Conservation (phyloP, 441 rosid species). For the Codiaeum variegatum region DNA sequence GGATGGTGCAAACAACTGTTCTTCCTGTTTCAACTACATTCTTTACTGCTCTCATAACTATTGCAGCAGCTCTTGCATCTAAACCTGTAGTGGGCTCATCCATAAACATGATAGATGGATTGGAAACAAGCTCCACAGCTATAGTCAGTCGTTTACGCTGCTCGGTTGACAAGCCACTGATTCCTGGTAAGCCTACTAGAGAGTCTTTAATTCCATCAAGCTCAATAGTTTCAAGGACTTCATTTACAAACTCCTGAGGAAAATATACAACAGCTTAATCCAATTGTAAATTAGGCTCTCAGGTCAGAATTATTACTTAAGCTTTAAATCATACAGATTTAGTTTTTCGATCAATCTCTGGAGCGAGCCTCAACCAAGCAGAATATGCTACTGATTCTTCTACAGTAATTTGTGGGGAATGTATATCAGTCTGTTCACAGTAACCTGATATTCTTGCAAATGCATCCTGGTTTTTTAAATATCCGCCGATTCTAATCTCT, state of each 20-base stretch:
- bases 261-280: background rate
- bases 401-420: constrained; percentile 58
- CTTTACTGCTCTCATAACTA: constrained; percentile 67
- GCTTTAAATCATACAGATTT: constrained; percentile 34
- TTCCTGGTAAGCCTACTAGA: constrained; percentile 50
- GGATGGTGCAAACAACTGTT: constrained; percentile 69
- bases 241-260: constrained; percentile 42
- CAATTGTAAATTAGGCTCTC: background rate
- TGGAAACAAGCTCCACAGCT: constrained; percentile 71
- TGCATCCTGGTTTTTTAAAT: constrained; percentile 50
- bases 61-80: constrained; percentile 73
- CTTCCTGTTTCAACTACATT: constrained; percentile 64
- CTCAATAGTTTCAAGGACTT: constrained; percentile 55
- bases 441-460: constrained; percentile 66
- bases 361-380: constrained; percentile 56
- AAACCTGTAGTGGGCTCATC: constrained; percentile 73
- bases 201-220: constrained; percentile 45
- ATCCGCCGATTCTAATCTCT: constrained; percentile 54
- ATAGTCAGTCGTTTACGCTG: constrained; percentile 61
- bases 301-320: background rate
- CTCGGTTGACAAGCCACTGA: constrained; percentile 56
- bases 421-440: constrained; percentile 64
- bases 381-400: constrained; percentile 57
- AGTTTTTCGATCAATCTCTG: constrained; percentile 35
- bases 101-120: constrained; percentile 66